These are phyloP conservation scores for Talaromyces wortmannii DNA, from an alignment of 495 filamentous ascomycete species.

Conservation along the genomic window DNA sequence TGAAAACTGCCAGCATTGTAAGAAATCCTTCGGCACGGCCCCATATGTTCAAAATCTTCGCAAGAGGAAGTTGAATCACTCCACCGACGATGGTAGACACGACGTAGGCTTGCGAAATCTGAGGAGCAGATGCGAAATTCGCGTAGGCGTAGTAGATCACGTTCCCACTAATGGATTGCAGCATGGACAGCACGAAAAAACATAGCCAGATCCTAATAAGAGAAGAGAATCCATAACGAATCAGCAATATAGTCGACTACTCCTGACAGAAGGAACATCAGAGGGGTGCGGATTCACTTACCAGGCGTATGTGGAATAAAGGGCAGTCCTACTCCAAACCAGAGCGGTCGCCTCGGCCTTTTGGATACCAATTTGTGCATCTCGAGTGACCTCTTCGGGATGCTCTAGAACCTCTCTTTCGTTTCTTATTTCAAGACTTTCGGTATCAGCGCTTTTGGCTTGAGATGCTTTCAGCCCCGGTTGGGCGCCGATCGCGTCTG, in stretches of 20 bases:
- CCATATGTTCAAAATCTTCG: conserved; percentile 63
- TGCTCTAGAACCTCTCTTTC: conserved; percentile 16
- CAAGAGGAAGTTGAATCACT: conserved; percentile 58
- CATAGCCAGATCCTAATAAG: conserved; percentile 31
- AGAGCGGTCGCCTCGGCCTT: conserved; percentile 38
- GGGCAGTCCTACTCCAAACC: conserved; percentile 26
- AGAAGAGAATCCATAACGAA: conserved; percentile 4
- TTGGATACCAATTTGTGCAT: conserved; percentile 26
- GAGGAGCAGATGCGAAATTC: conserved; percentile 25
- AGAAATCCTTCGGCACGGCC: conserved; percentile 50
- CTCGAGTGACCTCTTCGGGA: conserved; percentile 16
- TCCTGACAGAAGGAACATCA: background rate
- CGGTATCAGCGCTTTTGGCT: no score
- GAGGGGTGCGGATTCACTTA: conserved; percentile 9
- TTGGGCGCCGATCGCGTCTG: no score
- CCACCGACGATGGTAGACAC: conserved; percentile 49
- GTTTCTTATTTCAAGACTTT: conserved; percentile 3
- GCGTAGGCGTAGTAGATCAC: conserved; percentile 32
- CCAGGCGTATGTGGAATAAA: conserved; percentile 31
- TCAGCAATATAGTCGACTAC: conserved; percentile 6
- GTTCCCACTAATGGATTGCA: conserved; percentile 24
- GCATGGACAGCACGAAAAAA: conserved; percentile 36
- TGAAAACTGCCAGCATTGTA: conserved; percentile 25
- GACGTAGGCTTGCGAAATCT: conserved; percentile 28
- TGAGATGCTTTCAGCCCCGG: no score